Conservation (phyloP, 2,329 filamentous ascomycete genomes). For the Scedosporium minutisporum region DNA sequence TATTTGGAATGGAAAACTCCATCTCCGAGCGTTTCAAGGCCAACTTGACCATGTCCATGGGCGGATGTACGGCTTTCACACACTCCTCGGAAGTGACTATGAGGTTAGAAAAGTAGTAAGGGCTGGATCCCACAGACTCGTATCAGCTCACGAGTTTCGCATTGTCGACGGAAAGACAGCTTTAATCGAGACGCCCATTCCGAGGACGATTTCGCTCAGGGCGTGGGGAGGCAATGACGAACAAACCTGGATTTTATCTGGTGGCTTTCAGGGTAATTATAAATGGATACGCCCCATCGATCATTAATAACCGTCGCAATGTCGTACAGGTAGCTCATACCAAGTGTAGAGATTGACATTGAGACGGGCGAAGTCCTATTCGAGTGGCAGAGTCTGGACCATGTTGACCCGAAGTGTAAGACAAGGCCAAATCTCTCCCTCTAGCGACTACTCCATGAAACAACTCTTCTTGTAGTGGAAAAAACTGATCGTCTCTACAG, state of each 20-base stretch:
- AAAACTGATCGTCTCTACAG: not conserved
- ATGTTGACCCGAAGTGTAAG: slow-evolving; percentile 9
- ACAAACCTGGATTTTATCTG: slow-evolving; percentile 4
- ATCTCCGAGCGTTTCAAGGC: slow-evolving; percentile 7
- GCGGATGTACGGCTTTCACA: not conserved
- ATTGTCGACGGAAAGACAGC: not conserved
- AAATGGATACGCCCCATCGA: no score
- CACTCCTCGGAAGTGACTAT: not conserved
- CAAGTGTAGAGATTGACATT: slow-evolving; percentile 20
- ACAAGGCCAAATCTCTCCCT: not conserved
- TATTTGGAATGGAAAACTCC: slow-evolving; percentile 2
- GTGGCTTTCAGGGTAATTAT: slow-evolving; percentile 5
- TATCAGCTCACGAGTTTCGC: not conserved
- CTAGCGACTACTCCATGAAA: not conserved
- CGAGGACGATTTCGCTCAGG: not conserved
- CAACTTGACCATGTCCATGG: not conserved
- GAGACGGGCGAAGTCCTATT: slow-evolving; percentile 37
- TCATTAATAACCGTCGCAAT: no score
- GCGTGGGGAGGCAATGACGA: slow-evolving; percentile 3
- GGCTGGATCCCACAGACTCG: not conserved
- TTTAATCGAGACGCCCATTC: not conserved
- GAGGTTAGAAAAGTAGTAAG: not conserved
- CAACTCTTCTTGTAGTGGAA: no score
- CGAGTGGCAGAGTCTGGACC: slow-evolving; percentile 25
- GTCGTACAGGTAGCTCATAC: no score